These are phyloP conservation scores for Boletus tylopilopsis DNA, from an alignment of 768 basidiomycete genomes.

Conservation along the genomic window DNA sequence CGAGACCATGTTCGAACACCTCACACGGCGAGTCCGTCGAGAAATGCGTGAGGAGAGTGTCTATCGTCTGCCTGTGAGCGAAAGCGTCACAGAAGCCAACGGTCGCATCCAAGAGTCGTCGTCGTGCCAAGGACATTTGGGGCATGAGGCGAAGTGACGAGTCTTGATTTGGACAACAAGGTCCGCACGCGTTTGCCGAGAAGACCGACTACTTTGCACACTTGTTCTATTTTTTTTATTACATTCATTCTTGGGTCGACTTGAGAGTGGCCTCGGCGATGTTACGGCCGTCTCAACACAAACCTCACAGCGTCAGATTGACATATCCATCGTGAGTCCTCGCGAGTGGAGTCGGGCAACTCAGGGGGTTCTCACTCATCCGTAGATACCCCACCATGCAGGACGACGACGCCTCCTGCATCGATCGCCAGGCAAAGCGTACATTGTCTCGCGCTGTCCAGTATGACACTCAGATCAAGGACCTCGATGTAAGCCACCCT, in stretches of 20 bases:
- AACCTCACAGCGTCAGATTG: constrained; percentile 1
- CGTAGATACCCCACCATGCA: constrained; percentile 10
- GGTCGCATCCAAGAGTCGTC: constrained; percentile 42
- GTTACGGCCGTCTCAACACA: neutral
- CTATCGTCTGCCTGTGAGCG: constrained; percentile 38
- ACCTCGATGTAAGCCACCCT: constrained; percentile 45
- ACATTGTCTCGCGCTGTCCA: constrained; percentile 45
- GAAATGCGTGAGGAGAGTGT: constrained; percentile 48
- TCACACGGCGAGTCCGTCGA: constrained; percentile 41
- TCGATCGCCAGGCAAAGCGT: constrained; percentile 46
- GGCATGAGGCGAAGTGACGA: too few relatives aligned
- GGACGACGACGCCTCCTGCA: neutral
- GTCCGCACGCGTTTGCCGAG: neutral
- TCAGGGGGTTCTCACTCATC: constrained; percentile 10
- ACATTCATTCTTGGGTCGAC: too few relatives aligned
- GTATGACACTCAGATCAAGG: constrained; percentile 58
- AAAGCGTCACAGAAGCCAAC: constrained; percentile 51
- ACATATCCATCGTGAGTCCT: constrained; percentile 12
- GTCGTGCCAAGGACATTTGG: constrained; percentile 1
- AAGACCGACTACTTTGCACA: too few relatives aligned
- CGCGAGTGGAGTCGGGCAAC: too few relatives aligned
- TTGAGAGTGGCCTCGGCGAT: neutral
- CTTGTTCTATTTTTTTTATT: neutral
- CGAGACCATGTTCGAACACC: constrained; percentile 54
- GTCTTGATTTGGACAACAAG: neutral